Evolutionary conservation across 345 rosid genomes (phyloP).

Genomic region (Pistacia vera): DNA sequence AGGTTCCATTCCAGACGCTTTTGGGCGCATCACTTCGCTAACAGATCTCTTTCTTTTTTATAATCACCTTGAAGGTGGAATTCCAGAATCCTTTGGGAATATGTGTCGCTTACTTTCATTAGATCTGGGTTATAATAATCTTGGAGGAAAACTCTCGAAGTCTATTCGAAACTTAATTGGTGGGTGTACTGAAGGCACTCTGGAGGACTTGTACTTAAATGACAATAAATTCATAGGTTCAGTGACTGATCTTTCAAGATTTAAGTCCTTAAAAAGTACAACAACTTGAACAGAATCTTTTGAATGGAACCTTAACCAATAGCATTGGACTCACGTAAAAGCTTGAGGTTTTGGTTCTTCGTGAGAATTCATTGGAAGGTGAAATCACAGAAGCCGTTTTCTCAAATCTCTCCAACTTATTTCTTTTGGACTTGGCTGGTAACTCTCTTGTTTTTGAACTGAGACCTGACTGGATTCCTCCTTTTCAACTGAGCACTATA

Average conservation of each 20-base stretch:
- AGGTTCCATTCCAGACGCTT: background rate
- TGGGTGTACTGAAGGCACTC: slow-evolving; percentile 7
- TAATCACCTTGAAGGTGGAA: background rate
- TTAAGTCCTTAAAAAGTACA: background rate
- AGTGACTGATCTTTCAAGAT: background rate
- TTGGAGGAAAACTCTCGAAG: background rate
- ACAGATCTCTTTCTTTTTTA: background rate
- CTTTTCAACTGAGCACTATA: background rate
- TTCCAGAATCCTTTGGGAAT: background rate
- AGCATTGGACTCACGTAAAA: background rate
- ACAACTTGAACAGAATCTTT: background rate
- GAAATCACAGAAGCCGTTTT: background rate
- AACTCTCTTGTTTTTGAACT: background rate
- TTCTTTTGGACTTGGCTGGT: background rate
- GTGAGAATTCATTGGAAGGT: background rate
- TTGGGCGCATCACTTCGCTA: background rate
- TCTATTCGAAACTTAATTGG: background rate
- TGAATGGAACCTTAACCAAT: background rate
- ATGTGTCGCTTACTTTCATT: background rate
- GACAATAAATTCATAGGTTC: background rate
- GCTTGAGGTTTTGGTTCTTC: background rate
- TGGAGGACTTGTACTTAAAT: background rate
- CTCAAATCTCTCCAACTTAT: background rate
- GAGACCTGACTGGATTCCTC: background rate
- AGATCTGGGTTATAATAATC: slow-evolving; percentile 3